Evolutionary conservation across 2,329 filamentous ascomycete genomes (phyloP), one percentile per base, ranked within the genome.

Genomic region (Drechslera avenae): DNA sequence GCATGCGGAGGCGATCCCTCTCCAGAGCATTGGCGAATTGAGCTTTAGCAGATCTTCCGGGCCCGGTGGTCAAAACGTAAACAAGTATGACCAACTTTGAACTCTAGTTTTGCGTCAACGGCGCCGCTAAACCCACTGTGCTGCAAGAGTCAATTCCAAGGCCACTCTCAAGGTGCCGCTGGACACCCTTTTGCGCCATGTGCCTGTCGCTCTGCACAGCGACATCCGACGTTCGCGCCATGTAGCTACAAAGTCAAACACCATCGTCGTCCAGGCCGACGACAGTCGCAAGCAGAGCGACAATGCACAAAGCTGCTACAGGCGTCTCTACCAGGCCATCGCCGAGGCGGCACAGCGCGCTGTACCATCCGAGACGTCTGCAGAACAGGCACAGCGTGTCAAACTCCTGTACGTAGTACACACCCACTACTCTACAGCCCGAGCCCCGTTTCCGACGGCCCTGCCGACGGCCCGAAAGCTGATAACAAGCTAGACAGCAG

Each of bases 61-160:
- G 3, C 85, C 85, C 14, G 85, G 85, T 42, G 85, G 85, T 9
- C 85, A 87, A 69, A 87, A 87, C 74, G 85, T 87, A 49, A 87
- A 87, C 73, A 87, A 87, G 85, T 87, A 63, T 55, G 61, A 54
- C 56, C 54, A 55, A 53, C 42, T 46, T 31, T 50, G 36, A 41
- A 57, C 46, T 47, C 36, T 44, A 35, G 46, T 10, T 28, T 10
- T 28, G 26, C 26, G 10, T 46, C 33, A 39, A 52, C 52, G 53
- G 45, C 52, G n/a, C 55, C 58, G 51, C 62, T 57, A 52, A 54
- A 46, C 62, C 64, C 59, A 63, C 81, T 85, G 50, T 56, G 47
- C 48, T 39, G 49, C 51, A 68, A 87, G 85, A 77, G 81, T 86
- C 57, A 86, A 84, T 66, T 85, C 85, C 30, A 87, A 87, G 75